phyloP scores from a whole-genome alignment of 768 basidiomycete species.

The Amanita muscaria region DNA sequence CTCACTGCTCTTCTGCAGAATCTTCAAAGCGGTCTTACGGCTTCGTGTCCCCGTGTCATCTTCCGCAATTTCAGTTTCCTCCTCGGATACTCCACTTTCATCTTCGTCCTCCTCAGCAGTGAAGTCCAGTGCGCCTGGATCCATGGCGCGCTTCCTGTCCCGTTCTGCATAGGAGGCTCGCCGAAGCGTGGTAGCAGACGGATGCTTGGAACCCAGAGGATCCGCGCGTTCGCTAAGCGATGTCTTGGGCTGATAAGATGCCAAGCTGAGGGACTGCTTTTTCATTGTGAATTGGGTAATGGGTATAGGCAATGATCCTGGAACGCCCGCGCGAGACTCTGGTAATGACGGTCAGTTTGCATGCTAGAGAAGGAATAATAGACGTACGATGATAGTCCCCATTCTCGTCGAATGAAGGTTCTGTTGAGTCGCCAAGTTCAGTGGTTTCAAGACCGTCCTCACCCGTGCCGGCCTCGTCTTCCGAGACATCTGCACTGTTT shows the following conservation, averaged over 20 bases:
- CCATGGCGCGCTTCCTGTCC: slow-evolving; percentile 52
- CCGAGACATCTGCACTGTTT: slow-evolving; percentile 22
- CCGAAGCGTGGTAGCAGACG: slow-evolving; percentile 43
- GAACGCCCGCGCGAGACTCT: slow-evolving; percentile 23
- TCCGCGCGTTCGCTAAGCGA: slow-evolving; percentile 31
- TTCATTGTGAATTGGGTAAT: slow-evolving; percentile 34
- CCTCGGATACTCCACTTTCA: slow-evolving; percentile 22
- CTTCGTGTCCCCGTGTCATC: slow-evolving; percentile 28
- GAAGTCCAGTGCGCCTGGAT: slow-evolving; percentile 66
- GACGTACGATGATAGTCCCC: slow-evolving; percentile 9
- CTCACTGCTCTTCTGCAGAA: slow-evolving; percentile 60
- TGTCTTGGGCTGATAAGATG: slow-evolving; percentile 50
- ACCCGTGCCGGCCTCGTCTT: slow-evolving; percentile 19
- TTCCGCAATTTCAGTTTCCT: slow-evolving; percentile 17
- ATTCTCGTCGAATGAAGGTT: slow-evolving; percentile 7
- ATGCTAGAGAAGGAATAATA: no score
- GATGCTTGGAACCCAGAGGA: slow-evolving; percentile 20
- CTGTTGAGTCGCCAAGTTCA: slow-evolving; percentile 3
- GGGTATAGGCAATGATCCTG: slow-evolving; percentile 55
- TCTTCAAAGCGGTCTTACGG: slow-evolving; percentile 53
- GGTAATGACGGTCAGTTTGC: background rate
- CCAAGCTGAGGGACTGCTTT: slow-evolving; percentile 36
- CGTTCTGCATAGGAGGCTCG: slow-evolving; percentile 61
- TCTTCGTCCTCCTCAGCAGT: slow-evolving; percentile 41
- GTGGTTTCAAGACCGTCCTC: background rate